Percentiles rank a stretch among this genome's conserved stretches.
These are phyloP conservation scores for Salix caprea DNA, from an alignment of 345 rosid genomes.

Conservation along the genomic window DNA sequence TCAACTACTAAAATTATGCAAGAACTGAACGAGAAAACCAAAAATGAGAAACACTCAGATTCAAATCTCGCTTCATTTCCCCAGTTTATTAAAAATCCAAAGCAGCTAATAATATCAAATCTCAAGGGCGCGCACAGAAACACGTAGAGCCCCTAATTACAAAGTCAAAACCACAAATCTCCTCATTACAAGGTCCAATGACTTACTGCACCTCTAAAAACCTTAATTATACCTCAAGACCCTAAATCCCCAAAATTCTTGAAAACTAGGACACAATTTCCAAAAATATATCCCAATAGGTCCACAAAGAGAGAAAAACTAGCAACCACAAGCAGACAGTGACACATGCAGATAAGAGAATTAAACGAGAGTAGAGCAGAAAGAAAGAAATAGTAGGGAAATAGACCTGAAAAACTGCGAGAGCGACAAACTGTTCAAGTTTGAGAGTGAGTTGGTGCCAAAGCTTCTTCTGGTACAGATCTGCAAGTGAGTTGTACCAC, in stretches of 20 bases:
- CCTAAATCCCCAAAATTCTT: background rate
- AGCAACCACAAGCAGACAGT: background rate
- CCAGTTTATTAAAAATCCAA: background rate
- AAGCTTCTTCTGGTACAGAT: slow-evolving; percentile 98
- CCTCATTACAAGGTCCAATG: background rate
- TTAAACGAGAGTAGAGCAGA: background rate
- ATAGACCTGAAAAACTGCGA: slow-evolving; percentile 69
- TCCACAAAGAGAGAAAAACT: background rate
- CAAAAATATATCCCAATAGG: background rate
- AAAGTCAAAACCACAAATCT: background rate
- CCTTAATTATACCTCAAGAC: background rate
- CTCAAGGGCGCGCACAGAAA: background rate
- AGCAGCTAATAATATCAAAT: background rate
- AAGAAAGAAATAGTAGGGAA: background rate
- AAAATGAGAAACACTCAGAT: background rate
- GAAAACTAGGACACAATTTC: background rate
- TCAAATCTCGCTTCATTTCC: background rate
- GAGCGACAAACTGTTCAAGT: slow-evolving; percentile 95
- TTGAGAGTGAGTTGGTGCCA: slow-evolving; percentile 98
- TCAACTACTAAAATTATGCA: background rate
- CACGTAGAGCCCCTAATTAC: background rate
- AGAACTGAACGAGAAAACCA: background rate
- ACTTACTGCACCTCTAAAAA: background rate
- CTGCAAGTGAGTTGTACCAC: slow-evolving; percentile 85
- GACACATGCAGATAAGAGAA: background rate